A percentile compares a stretch with the other conserved stretches of the same genome.
These are phyloP conservation scores for Capsella bursapastoris DNA, from an alignment of 345 rosid species.

Conservation along the genomic window DNA sequence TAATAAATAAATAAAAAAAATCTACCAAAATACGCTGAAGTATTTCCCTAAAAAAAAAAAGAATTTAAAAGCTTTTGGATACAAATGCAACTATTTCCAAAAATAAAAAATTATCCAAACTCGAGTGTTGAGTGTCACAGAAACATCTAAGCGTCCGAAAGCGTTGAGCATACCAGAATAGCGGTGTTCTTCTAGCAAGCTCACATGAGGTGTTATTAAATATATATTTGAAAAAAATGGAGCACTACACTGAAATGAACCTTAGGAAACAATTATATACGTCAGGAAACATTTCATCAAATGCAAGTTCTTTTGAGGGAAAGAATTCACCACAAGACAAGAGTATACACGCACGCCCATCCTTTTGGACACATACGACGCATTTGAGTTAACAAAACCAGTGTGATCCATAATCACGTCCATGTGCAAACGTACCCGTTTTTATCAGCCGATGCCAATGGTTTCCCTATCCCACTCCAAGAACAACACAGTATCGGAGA, in stretches of 20 bases:
- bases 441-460: slow-evolving; percentile 90
- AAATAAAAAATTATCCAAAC: no score
- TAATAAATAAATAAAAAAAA: no score
- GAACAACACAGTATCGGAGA: slow-evolving; percentile 84
- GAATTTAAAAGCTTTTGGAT: no score
- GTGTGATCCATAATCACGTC: slow-evolving; percentile 52
- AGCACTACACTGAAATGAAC: background rate
- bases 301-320: background rate
- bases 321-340: slow-evolving; percentile 4
- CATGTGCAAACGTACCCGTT: slow-evolving; percentile 79
- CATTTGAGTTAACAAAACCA: slow-evolving; percentile 21
- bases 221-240: background rate
- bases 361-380: slow-evolving; percentile 14
- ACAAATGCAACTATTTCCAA: no score
- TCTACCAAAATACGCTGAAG: no score
- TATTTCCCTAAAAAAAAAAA: no score
- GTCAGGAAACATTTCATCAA: background rate
- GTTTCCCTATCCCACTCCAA: slow-evolving; percentile 93
- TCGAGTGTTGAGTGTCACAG: no score
- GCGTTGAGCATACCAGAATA: no score
- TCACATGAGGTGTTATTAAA: background rate
- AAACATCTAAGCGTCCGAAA: no score
- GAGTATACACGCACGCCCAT: slow-evolving; percentile 1
- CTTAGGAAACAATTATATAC: slow-evolving; percentile 18
- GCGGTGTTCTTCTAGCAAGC: no score